Base-by-base conservation (phyloP, 495 filamentous ascomycete genomes). In the Chaetomium cochliodes region DNA sequence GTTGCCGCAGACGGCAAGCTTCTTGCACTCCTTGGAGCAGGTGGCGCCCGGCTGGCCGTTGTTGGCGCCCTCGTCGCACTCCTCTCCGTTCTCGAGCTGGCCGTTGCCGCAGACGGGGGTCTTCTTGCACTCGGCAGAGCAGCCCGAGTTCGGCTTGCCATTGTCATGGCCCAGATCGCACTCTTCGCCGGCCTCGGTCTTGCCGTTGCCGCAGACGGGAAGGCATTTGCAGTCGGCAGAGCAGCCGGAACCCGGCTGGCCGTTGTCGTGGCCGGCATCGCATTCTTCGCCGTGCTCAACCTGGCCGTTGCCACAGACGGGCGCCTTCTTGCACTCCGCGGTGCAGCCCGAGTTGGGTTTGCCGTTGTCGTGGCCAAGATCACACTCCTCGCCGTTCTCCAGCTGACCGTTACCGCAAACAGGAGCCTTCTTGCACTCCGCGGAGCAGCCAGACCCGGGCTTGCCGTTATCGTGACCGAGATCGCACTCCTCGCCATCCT, bases 81-180 rank as follows among this genome's bases (percentile, higher is more conserved):
- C 65, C 26, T 66, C 65, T 1, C 46, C 46, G 20, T 18, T 20
- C 16, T 68, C 62, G 22, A 54, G 2, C 12, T n/a, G 46, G 44
- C 65, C 65, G 44, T 67, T 37, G 26, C 64, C 64, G 41, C 64
- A 66, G 18, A 54, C 25, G 11, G 50, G 3, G 9, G 20, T 7
- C 8, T 26, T 47, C 51, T 61, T 56, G 55, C 65, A 67, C 15
- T 59, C 37, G 16, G 44, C 37, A 12, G 23, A 12, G 39, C 65
- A 67, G 22, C 53, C 49, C 18, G 65, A 67, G 23, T 37, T 49
- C 6, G 60, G 46, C 57, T 56, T 62, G 22, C 67, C 67, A 42
- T 69, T 59, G 22, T 67, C 61, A 1, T 20, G 13, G 25, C 67
- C 67, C 8, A 61, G 6, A 18, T 69, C 67, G 26, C 67, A 69